phyloP scores from a whole-genome alignment of 1,284 basidiomycete genomes.

The Tylopilus sp. region DNA sequence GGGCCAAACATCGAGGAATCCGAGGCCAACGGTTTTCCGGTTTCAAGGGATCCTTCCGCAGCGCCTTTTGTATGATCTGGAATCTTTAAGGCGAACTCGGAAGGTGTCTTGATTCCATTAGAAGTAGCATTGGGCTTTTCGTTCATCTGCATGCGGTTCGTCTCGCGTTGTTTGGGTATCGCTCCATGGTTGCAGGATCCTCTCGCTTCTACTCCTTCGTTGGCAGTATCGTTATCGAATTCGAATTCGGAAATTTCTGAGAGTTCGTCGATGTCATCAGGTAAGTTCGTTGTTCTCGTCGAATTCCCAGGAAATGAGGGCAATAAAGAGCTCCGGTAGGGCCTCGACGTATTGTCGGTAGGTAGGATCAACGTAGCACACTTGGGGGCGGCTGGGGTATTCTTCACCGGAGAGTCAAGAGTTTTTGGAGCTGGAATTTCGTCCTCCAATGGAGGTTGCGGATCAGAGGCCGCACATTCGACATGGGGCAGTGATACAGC shows the following conservation, averaged over 20 bases:
- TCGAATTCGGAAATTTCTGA: conserved; percentile 32
- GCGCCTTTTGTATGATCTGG: neutral
- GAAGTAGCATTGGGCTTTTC: neutral
- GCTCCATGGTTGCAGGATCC: neutral
- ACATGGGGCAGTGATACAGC: neutral
- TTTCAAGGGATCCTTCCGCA: neutral
- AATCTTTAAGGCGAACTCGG: neutral
- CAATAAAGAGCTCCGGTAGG: neutral
- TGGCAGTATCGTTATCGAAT: conserved; percentile 1
- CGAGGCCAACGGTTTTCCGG: neutral
- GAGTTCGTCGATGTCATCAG: conserved; percentile 16
- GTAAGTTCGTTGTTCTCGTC: neutral
- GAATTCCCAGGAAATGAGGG: neutral
- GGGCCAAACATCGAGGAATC: conserved; percentile 11
- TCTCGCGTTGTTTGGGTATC: neutral
- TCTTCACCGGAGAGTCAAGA: neutral
- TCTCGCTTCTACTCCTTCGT: neutral
- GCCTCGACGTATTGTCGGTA: neutral
- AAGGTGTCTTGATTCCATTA: neutral
- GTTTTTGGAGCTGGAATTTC: neutral
- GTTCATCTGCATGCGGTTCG: neutral
- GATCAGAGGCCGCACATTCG: neutral
- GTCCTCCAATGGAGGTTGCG: neutral
- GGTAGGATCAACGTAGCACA: neutral
- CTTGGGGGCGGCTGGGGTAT: neutral